These are phyloP conservation scores for Citrus hindsii DNA, from an alignment of 345 rosid species.

Conservation along the genomic window DNA sequence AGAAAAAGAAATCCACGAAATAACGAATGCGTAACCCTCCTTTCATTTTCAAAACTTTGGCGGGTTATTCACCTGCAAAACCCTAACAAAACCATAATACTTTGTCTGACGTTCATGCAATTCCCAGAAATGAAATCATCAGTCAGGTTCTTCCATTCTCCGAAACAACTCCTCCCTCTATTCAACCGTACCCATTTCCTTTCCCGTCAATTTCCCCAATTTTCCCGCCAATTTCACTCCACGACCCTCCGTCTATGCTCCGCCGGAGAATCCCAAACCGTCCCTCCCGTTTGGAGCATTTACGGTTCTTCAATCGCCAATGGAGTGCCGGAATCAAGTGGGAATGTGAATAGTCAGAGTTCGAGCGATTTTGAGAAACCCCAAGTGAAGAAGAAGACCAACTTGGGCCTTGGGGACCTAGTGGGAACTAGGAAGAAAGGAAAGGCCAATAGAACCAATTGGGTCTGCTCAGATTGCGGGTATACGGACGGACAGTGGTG, in stretches of 20 bases:
- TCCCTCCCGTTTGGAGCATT: slow-evolving; percentile 30
- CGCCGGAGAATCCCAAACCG: neutral
- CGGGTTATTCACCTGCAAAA: neutral
- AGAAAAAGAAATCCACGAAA: too few relatives aligned
- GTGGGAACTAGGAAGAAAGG: slow-evolving; percentile 46
- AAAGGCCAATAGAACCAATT: slow-evolving; percentile 34
- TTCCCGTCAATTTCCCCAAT: slow-evolving; percentile 17
- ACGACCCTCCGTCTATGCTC: slow-evolving; percentile 12
- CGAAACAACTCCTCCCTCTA: slow-evolving; percentile 13
- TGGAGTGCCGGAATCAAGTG: neutral
- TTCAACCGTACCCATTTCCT: neutral
- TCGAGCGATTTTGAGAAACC: neutral
- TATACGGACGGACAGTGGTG: slow-evolving; percentile 82
- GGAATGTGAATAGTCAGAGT: slow-evolving; percentile 10
- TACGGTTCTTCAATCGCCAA: slow-evolving; percentile 20
- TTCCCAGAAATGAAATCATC: slow-evolving; percentile 34
- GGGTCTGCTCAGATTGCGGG: slow-evolving; percentile 86
- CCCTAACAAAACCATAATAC: neutral
- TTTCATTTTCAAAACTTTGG: neutral
- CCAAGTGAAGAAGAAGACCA: slow-evolving; percentile 14
- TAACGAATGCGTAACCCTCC: too few relatives aligned
- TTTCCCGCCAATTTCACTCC: slow-evolving; percentile 23
- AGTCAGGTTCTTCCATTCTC: slow-evolving; percentile 17
- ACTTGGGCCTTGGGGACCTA: slow-evolving; percentile 21
- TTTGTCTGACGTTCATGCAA: slow-evolving; percentile 16